Evolutionary conservation across 495 filamentous ascomycete species (phyloP), one percentile per base, ranked within the genome.

Genomic region (Glonium stellatum): DNA sequence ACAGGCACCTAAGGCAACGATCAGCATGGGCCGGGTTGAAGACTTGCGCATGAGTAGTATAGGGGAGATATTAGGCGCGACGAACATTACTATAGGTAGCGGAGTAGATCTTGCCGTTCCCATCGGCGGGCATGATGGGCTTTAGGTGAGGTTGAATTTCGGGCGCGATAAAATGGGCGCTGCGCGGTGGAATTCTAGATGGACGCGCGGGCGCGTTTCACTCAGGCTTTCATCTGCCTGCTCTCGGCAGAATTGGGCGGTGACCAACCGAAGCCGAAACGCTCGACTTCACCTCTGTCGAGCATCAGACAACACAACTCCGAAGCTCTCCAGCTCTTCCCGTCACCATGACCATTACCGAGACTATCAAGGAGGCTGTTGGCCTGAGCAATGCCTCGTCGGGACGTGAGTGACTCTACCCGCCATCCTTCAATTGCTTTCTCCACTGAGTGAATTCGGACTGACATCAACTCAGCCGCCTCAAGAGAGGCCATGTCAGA

Each of bases 71-170:
- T 63, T 11, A 25, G 59, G 55, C 18, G 18, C 39, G 52, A 78
- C 86, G 75, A 79, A 96, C 91, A 83, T 87, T 89, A 74, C 91
- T 96, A 72, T 96, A 96, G 0, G 91, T 96, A 50, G 90, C 91
- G 73, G 87, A 90, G 73, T 90, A 96, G 55, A 96, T 84, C 63
- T 72, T 75, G 62, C 73, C 69, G 42, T 34, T 58, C 9, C 13
- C 59, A 55, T 67, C 67, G 23, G 60, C 52, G 18, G 63, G 63
- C 68, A 72, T 72, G 49, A 27, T 68, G 58, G 52, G 13, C 9
- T 19, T 34, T 18, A 8, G 34, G 18, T 31, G 18, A 21, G n/a
- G 25, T 22, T 18, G 48, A 25, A 25, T 31, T 18, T 51, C 23
- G 13, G 19, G 39, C 39, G 39, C 39, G 39, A 44, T 18, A 44